Evolutionary conservation across 2,329 filamentous ascomycete genomes (phyloP), one percentile per base, ranked within the genome.

Genomic region (Apiospora phragmitis): DNA sequence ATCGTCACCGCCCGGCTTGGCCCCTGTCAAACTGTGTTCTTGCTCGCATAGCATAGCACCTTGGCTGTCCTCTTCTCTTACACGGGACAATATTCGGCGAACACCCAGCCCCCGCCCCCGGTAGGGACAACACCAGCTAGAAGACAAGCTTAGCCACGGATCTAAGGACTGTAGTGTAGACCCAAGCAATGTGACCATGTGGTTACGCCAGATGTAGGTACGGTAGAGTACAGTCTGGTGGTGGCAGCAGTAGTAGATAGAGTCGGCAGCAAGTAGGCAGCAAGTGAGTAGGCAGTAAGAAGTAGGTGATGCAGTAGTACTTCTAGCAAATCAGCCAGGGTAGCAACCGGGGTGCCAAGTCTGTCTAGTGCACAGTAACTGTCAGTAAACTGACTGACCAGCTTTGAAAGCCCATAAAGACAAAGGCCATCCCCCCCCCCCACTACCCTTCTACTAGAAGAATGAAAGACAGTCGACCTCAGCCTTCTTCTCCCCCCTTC

Each of bases 341-440:
- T 14, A 62, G 29, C 55, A 62, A 38, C 55, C 32, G 55, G 55
- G 55, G 55, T 62, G 55, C 55, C 55, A 62, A 62, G 55, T 21
- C 55, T 62, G 55, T 24, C 55, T 62, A 62, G 55, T 62, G 55
- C 55, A 62, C 55, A 62, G 55, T 62, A 62, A 62, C 55, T 62
- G 51, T 35, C 51, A 59, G 51, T 59, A 59, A 59, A 59, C 29
- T 21, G 49, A 29, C 26, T 29, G 51, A 35, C 51, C 51, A 21
- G 51, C 29, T 59, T 35, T 59, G 32, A 62, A 38, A 62, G 55
- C 55, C 55, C 55, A 62, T 62, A 38, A 62, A 62, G 55, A 62
- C 55, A 62, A 62, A 62, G 55, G 29, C 32, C 51, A 59, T 32
- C n/a, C n/a, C n/a, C n/a, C 18, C 29, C 32, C 55, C 55, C 55